Evolutionary conservation across 768 basidiomycete species (phyloP).

Genomic region (Boletus subparvulus): DNA sequence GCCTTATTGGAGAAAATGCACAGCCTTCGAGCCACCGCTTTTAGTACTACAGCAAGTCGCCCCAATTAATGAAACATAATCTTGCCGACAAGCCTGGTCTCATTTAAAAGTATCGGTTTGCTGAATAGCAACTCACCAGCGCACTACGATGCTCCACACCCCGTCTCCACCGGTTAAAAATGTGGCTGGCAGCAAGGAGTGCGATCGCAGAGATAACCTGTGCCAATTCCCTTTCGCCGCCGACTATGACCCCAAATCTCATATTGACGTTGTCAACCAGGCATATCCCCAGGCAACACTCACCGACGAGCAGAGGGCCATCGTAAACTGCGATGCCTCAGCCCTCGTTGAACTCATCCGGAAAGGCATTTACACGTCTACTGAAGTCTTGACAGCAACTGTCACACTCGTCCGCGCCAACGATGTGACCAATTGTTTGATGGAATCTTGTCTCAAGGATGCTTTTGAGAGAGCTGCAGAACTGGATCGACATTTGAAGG

Average conservation of each 20-base stretch:
- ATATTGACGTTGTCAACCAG: slow-evolving; percentile 13
- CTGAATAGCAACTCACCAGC: neutral
- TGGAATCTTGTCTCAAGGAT: slow-evolving; percentile 58
- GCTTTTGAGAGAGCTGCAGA: slow-evolving; percentile 47
- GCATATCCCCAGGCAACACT: slow-evolving; percentile 28
- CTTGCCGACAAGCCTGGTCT: neutral
- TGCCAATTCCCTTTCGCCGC: neutral
- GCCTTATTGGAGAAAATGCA: neutral
- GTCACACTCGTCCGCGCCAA: slow-evolving; percentile 31
- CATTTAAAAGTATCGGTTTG: slow-evolving; percentile 2
- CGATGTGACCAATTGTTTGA: slow-evolving; percentile 48
- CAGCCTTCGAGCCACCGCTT: slow-evolving; percentile 3
- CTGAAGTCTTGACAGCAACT: slow-evolving; percentile 27
- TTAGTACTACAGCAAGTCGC: slow-evolving; percentile 18
- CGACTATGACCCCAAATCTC: slow-evolving; percentile 1
- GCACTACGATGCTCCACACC: slow-evolving; percentile 6
- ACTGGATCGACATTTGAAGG: slow-evolving; percentile 45
- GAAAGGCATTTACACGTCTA: slow-evolving; percentile 22
- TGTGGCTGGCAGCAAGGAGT: slow-evolving; percentile 23
- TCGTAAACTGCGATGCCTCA: slow-evolving; percentile 34
- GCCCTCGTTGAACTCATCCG: slow-evolving; percentile 22
- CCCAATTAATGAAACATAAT: neutral
- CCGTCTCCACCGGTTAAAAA: neutral
- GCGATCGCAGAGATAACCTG: slow-evolving; percentile 24
- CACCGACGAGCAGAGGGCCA: slow-evolving; percentile 25